A percentile compares a stretch with the other conserved stretches of the same genome.
phyloP scores from a whole-genome alignment of 2,329 filamentous ascomycete species.

The Cercospora brassicicola region DNA sequence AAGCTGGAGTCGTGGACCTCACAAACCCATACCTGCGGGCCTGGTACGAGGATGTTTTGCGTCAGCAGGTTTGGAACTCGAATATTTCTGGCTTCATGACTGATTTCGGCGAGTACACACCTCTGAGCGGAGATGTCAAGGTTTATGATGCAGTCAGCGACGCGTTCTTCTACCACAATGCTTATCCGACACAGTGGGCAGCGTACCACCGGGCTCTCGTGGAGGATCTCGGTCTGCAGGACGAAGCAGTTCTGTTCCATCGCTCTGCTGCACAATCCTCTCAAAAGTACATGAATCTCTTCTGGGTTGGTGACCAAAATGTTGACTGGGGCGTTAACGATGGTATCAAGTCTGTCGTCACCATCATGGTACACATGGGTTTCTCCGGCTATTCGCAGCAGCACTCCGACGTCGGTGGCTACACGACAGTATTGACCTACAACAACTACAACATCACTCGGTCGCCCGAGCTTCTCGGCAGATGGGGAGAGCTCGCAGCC shows the following conservation, averaged over 20 bases:
- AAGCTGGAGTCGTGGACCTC: constrained; percentile 42
- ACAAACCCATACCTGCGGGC: constrained; percentile 37
- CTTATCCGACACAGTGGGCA: constrained; percentile 41
- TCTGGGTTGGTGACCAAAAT: constrained; percentile 44
- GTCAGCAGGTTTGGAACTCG: constrained; percentile 40
- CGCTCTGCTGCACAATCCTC: constrained; percentile 39
- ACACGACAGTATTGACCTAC: constrained; percentile 39
- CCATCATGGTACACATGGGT: constrained; percentile 42
- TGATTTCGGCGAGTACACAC: constrained; percentile 43
- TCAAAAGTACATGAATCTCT: constrained; percentile 41
- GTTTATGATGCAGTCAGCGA: constrained; percentile 35
- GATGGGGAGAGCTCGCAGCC: constrained; percentile 43
- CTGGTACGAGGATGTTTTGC: constrained; percentile 41
- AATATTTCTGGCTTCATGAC: constrained; percentile 42
- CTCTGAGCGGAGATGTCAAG: constrained; percentile 34
- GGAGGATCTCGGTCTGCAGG: constrained; percentile 33
- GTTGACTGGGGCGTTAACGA: constrained; percentile 40
- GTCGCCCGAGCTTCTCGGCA: constrained; percentile 40
- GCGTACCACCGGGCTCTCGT: constrained; percentile 37
- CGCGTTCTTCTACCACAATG: constrained; percentile 40
- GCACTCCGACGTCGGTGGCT: constrained; percentile 43
- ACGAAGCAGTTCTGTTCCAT: constrained; percentile 41
- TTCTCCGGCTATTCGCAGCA: constrained; percentile 40
- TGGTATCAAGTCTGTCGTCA: constrained; percentile 41
- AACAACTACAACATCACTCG: constrained; percentile 39